Percentiles rank a stretch among this genome's conserved stretches.
phyloP scores from a whole-genome alignment of 2,329 filamentous ascomycete genomes.

The Trichoderma sp. region DNA sequence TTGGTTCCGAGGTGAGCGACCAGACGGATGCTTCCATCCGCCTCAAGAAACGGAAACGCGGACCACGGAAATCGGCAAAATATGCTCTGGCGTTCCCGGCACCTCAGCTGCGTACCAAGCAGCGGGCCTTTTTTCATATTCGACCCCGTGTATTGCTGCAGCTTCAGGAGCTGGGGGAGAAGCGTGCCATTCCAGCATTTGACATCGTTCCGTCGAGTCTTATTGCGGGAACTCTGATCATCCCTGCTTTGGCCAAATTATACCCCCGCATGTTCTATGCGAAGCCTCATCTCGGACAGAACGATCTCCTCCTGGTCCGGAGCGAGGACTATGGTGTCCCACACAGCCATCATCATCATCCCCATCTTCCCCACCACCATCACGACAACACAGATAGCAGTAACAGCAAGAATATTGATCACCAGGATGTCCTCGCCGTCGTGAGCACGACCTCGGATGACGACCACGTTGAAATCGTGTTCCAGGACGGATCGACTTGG shows the following conservation, averaged over 20 bases:
- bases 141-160: conserved; percentile 72
- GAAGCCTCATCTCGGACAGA: conserved; percentile 65
- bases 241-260: conserved; percentile 61
- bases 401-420: conserved; percentile 50
- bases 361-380: background rate
- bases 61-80: conserved; percentile 60
- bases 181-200: conserved; percentile 67
- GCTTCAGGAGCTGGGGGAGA: conserved; percentile 66
- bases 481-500: conserved; percentile 67
- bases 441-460: conserved; percentile 64
- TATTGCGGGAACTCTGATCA: conserved; percentile 58
- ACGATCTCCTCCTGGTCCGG: conserved; percentile 72
- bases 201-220: conserved; percentile 74
- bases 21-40: conserved; percentile 46
- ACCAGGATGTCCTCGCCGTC: conserved; percentile 65
- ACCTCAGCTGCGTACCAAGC: conserved; percentile 60
- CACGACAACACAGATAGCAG: conserved; percentile 46
- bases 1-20: conserved; percentile 52
- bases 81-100: conserved; percentile 72
- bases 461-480: conserved; percentile 65
- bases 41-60: conserved; percentile 49
- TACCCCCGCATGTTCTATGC: conserved; percentile 67
- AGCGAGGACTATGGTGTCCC: conserved; percentile 66
- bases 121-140: conserved; percentile 67
- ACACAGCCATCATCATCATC: conserved; percentile 36